Evolutionary conservation across 345 rosid genomes (phyloP).

Genomic region (Anastatica hierochuntica): DNA sequence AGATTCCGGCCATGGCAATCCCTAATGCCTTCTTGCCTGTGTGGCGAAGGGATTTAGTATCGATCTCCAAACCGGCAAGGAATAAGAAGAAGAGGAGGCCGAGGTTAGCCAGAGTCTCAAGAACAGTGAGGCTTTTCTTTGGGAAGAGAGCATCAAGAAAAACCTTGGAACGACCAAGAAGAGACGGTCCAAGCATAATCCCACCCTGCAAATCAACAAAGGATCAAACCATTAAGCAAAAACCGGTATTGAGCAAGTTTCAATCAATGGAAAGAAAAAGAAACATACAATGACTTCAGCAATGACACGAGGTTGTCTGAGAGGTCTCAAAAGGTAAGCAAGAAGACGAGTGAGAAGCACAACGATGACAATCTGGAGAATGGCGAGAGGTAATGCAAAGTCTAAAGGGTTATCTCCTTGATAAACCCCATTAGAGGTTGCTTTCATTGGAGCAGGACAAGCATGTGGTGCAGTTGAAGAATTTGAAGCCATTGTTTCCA

Average conservation of each 20-base stretch:
- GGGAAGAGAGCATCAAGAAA: slow-evolving; percentile 51
- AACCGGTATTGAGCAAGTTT: background rate
- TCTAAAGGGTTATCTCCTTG: slow-evolving; percentile 67
- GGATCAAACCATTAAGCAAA: background rate
- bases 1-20: slow-evolving; percentile 58
- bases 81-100: slow-evolving; percentile 69
- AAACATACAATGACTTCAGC: slow-evolving; percentile 65
- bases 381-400: slow-evolving; percentile 61
- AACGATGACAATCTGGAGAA: slow-evolving; percentile 60
- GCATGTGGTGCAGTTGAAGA: slow-evolving; percentile 13
- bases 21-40: slow-evolving; percentile 55
- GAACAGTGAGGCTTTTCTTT: slow-evolving; percentile 43
- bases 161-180: slow-evolving; percentile 42
- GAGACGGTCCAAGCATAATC: slow-evolving; percentile 70
- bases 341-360: slow-evolving; percentile 50
- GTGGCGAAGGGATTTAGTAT: slow-evolving; percentile 37
- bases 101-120: slow-evolving; percentile 63
- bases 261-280: background rate
- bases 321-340: slow-evolving; percentile 51
- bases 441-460: slow-evolving; percentile 47
- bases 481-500: slow-evolving; percentile 32
- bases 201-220: slow-evolving; percentile 71
- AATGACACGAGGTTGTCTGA: slow-evolving; percentile 75
- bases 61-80: slow-evolving; percentile 66
- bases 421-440: slow-evolving; percentile 64